Evolutionary conservation across 805 yeast species (phyloP), one percentile per base, ranked within the genome.

Genomic region (Saccharomycopsis babjevae): DNA sequence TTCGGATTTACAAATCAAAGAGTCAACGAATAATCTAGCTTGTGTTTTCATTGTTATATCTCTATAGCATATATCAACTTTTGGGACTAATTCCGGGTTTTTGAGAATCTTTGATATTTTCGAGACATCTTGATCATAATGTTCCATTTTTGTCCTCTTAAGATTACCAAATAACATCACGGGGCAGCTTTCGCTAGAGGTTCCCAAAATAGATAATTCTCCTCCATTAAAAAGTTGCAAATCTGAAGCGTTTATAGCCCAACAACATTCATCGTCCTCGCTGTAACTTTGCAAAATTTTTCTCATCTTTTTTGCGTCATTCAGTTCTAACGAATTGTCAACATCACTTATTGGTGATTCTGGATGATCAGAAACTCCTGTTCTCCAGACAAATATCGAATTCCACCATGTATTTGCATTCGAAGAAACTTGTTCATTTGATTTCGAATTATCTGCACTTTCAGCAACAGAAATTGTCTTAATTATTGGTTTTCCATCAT

Each of bases 181-280:
- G 7, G 64, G 62, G 32, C 57, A 50, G 25, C 56, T 60, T 36
- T 61, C 64, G 34, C 61, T 61, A 20, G 61, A 58, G 16, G 62
- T 54, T 18, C 59, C 54, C 18, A 38, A 30, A 20, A 63, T 63
- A 4, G 62, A 46, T 16, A 63, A 50, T 36, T 61, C 64, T 22
- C 52, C 52, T 15, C 65, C 65, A 36, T 30, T 54, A 1, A 32
- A 32, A 18, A 58, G 28, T 5, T 59, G 25, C 2, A 39, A 15
- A 61, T 63, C 65, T 38, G 54, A 56, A 25, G 61, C 38, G 2
- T 22, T 20, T 30, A 63, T 61, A 18, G 64, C 65, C 65, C 65
- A 63, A 42, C 61, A 54, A 25, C 59, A 56, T 18, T 57, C 52
- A n/a, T 54, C 38, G 5, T 43, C 32, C 5, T 34, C 56, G 8